phyloP scores from a whole-genome alignment of 306 rosid species.

The Trifolium subterraneum region DNA sequence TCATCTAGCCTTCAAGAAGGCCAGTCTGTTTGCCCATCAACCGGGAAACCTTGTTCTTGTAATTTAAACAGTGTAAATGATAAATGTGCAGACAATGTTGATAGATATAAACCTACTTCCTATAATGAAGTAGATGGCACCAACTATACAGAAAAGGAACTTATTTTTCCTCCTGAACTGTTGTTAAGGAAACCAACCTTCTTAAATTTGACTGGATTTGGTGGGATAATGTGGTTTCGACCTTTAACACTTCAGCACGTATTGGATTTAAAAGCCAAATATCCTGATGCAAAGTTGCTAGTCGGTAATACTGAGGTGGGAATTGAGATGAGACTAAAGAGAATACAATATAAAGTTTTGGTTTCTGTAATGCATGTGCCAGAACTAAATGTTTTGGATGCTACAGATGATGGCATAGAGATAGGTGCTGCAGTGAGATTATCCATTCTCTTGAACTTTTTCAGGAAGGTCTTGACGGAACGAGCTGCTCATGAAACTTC shows the following conservation, averaged over 20 bases:
- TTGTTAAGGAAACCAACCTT: conserved; percentile 56
- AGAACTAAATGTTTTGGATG: conserved; percentile 69
- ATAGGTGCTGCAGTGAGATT: conserved; percentile 92
- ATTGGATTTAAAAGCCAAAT: conserved; percentile 73
- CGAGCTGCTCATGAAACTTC: conserved; percentile 71
- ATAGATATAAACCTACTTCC: conserved; percentile 56
- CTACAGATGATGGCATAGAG: conserved; percentile 74
- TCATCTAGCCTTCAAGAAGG: conserved; percentile 55
- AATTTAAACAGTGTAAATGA: conserved; percentile 52
- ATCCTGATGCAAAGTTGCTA: conserved; percentile 78
- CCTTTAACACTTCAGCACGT: conserved; percentile 74
- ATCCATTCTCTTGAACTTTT: conserved; percentile 67
- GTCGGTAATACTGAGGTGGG: conserved; percentile 97
- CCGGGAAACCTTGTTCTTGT: conserved; percentile 90
- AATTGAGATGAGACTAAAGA: conserved; percentile 88
- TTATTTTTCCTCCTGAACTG: conserved; percentile 93
- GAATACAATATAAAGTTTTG: conserved; percentile 69
- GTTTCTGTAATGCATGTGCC: conserved; percentile 75
- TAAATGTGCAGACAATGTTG: conserved; percentile 45
- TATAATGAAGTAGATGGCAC: conserved; percentile 84
- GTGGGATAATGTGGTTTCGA: conserved; percentile 84
- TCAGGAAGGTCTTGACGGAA: conserved; percentile 63
- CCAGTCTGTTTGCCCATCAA: conserved; percentile 80
- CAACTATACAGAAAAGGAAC: conserved; percentile 78
- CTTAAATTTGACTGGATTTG: conserved; percentile 73